Evolutionary conservation across 2,329 filamentous ascomycete genomes (phyloP), one percentile per base, ranked within the genome.

Genomic region (Cladophialophora bantiana): DNA sequence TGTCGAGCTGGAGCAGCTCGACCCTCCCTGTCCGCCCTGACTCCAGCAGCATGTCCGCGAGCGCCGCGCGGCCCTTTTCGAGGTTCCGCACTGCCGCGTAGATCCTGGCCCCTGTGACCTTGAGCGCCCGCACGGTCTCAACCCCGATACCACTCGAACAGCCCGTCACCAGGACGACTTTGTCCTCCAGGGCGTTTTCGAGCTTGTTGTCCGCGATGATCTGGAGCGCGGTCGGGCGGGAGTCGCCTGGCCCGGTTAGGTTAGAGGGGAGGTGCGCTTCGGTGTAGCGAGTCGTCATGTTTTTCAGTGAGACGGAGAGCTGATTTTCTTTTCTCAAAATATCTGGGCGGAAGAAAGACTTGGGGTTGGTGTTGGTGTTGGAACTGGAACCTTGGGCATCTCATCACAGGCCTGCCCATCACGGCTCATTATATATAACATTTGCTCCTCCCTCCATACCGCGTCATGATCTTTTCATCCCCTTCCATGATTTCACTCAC

Each of bases 91-190:
- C 80, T 1, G 77, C 76, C 1, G 79, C 67, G 61, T 76, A 79
- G 10, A 82, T 63, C 1, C 67, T 77, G 0, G 79, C 79, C 5
- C 80, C 79, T 0, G 80, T 81, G 7, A 68, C 59, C 12, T 73
- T 67, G 0, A 82, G 69, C 1, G 79, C 80, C 7, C 75, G 74
- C n/a, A 74, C 79, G 0, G 78, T 81, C 65, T 79, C 77, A 59
- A 79, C 70, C 4, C 78, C 79, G 32, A 80, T 73, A 0, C 79
- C 79, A 0, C 77, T 77, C 1, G 77, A 78, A 45, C 70, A 73
- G n/a, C 79, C 79, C 4, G 79, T 80, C 63, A 81, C 71, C 31
- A 82, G 69, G 50, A 79, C 72, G 34, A 77, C 74, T 69, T 79
- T 81, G 57, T 70, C 73, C 2, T 31, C 7, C 38, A 70, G 68